phyloP scores from a whole-genome alignment of 331 rosid genomes.

The Phaseolus coccineus region DNA sequence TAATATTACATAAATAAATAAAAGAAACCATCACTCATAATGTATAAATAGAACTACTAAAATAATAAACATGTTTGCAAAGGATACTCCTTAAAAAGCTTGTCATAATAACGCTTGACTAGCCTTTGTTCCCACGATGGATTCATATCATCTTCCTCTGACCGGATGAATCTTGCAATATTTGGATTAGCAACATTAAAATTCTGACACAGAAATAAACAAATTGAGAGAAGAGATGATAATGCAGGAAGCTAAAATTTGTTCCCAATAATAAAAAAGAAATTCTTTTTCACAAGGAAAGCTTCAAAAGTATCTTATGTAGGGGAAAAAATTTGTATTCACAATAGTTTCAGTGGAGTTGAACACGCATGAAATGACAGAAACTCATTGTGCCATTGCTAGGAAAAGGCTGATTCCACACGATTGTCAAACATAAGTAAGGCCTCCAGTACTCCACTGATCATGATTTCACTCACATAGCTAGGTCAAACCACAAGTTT shows the following conservation, averaged over 20 bases:
- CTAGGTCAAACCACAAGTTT: slow-evolving; percentile 12
- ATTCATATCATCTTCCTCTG: slow-evolving; percentile 91
- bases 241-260: neutral
- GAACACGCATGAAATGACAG: neutral
- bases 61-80: slow-evolving; percentile 26
- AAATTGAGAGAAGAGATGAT: slow-evolving; percentile 35
- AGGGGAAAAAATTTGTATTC: neutral
- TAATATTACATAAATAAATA: slow-evolving; percentile 17
- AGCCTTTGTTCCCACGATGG: slow-evolving; percentile 97
- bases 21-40: slow-evolving; percentile 33
- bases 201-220: slow-evolving; percentile 32
- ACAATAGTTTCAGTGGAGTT: slow-evolving; percentile 13
- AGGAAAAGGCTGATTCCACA: slow-evolving; percentile 22
- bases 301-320: slow-evolving; percentile 5
- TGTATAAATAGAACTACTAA: slow-evolving; percentile 6
- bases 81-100: slow-evolving; percentile 99
- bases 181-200: slow-evolving; percentile 45
- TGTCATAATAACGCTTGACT: slow-evolving; percentile 89
- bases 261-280: slow-evolving; percentile 20
- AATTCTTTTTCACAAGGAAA: neutral
- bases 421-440: slow-evolving; percentile 19
- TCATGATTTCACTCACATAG: slow-evolving; percentile 28
- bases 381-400: slow-evolving; percentile 13
- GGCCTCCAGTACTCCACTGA: neutral
- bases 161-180: slow-evolving; percentile 82